A percentile compares a stretch with the other conserved stretches of the same genome.
These are phyloP conservation scores for Nyssa sinensis DNA, from an alignment of 148 eudicot genomes.

Conservation along the genomic window DNA sequence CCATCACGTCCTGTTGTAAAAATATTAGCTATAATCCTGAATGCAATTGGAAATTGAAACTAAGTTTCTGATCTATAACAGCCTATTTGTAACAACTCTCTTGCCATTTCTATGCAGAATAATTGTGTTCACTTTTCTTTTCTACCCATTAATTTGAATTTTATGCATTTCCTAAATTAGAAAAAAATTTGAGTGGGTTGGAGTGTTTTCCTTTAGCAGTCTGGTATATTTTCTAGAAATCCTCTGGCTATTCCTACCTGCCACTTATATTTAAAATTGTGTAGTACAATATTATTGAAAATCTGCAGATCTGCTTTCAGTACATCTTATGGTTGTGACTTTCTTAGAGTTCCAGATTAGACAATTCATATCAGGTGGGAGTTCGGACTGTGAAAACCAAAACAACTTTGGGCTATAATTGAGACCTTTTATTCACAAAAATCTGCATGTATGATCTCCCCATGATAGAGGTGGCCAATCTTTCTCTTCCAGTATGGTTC, in stretches of 20 bases:
- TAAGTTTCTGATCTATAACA: not conserved
- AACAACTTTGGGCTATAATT: not conserved
- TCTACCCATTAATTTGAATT: not conserved
- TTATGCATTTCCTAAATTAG: not conserved
- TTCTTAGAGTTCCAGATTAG: not conserved
- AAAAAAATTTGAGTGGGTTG: not conserved
- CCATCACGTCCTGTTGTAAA: not conserved
- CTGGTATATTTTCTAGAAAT: not conserved
- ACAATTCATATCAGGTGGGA: not conserved
- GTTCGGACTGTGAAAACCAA: not conserved
- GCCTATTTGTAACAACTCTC: not conserved
- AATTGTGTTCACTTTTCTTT: not conserved
- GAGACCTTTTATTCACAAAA: not conserved
- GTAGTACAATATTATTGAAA: not conserved
- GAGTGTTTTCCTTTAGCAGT: not conserved
- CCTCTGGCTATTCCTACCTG: too few relatives aligned
- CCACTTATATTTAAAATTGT: too few relatives aligned
- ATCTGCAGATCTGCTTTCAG: not conserved
- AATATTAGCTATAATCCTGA: not conserved
- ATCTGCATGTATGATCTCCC: not conserved
- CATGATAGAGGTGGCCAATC: not conserved
- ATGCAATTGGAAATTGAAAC: not conserved
- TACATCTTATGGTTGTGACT: not conserved
- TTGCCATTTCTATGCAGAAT: not conserved
- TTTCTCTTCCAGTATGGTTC: not conserved